Evolutionary conservation across 768 basidiomycete species (phyloP).

Genomic region (Boletus eberwhitei): DNA sequence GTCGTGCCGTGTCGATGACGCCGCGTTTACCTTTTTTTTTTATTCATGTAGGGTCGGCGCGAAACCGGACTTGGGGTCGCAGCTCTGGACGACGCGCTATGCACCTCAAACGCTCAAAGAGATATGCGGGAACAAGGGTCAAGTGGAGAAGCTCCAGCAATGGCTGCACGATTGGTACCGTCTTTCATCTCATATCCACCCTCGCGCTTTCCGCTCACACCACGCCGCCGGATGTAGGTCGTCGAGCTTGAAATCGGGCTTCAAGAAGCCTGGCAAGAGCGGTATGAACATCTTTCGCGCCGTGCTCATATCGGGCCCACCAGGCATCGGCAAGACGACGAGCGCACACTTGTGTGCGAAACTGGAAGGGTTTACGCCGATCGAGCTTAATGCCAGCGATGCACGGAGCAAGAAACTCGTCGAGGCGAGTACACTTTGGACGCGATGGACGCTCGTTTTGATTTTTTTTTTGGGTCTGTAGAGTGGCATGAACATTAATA

Average conservation of each 20-base stretch:
- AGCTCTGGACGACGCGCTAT: constrained; percentile 95
- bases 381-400: constrained; percentile 97
- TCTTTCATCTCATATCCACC: background rate
- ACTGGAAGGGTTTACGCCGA: constrained; percentile 85
- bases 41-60: constrained; percentile 16
- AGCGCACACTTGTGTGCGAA: constrained; percentile 91
- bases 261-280: constrained; percentile 93
- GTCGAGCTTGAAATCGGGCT: constrained; percentile 63
- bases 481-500: constrained; percentile 89
- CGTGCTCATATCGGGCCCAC: constrained; percentile 87
- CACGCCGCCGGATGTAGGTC: constrained; percentile 48
- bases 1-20: background rate
- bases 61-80: constrained; percentile 48
- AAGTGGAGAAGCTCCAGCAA: constrained; percentile 80
- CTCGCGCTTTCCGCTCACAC: background rate
- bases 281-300: constrained; percentile 86
- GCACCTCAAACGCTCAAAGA: constrained; percentile 87
- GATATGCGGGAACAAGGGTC: constrained; percentile 91
- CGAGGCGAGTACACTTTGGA: constrained; percentile 50
- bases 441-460: background rate
- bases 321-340: constrained; percentile 97
- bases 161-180: constrained; percentile 89
- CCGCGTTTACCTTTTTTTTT: background rate
- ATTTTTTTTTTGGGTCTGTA: constrained; percentile 28
- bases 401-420: constrained; percentile 94